A percentile compares a stretch with the other conserved stretches of the same genome.
These are phyloP conservation scores for Alternaria panax DNA, from an alignment of 2,329 filamentous ascomycete species.

Conservation along the genomic window DNA sequence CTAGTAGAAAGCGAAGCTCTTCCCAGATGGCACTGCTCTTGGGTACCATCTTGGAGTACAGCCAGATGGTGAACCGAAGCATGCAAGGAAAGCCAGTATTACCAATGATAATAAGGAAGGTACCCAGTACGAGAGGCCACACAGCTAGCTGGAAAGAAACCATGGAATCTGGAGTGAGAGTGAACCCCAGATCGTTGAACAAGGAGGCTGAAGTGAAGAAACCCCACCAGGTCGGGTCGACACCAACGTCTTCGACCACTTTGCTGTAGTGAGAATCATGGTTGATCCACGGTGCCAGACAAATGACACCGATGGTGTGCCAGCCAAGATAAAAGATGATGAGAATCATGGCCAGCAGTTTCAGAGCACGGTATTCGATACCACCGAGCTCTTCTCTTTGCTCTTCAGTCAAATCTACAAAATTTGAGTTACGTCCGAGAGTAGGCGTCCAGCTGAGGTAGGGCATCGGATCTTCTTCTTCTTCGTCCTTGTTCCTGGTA, in stretches of 20 bases:
- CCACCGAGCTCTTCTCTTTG: conserved; percentile 95
- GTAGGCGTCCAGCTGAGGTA: conserved; percentile 96
- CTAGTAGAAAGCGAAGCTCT: conserved; percentile 86
- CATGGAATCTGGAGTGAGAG: conserved; percentile 94
- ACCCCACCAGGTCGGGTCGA: conserved; percentile 84
- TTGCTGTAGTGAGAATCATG: conserved; percentile 64
- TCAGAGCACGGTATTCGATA: conserved; percentile 92
- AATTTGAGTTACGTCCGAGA: conserved; percentile 89
- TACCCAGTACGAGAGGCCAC: conserved; percentile 77
- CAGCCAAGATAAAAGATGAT: conserved; percentile 83
- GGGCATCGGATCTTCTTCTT: conserved; percentile 66
- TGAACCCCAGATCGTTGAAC: conserved; percentile 95
- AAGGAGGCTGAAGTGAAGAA: conserved; percentile 87
- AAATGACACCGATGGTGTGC: conserved; percentile 76
- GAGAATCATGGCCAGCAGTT: conserved; percentile 81
- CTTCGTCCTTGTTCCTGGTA: conserved; percentile 60
- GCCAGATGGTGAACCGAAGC: conserved; percentile 92
- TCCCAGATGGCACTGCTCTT: conserved; percentile 78
- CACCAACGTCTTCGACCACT: conserved; percentile 67
- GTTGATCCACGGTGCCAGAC: conserved; percentile 81
- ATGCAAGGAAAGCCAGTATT: conserved; percentile 97
- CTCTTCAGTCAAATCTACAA: conserved; percentile 84
- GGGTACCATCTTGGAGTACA: conserved; percentile 71
- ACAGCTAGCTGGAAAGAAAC: conserved; percentile 80
- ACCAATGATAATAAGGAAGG: conserved; percentile 89